These are phyloP conservation scores for Exserohilum rostratum DNA, from an alignment of 2,329 filamentous ascomycete genomes.

Conservation along the genomic window DNA sequence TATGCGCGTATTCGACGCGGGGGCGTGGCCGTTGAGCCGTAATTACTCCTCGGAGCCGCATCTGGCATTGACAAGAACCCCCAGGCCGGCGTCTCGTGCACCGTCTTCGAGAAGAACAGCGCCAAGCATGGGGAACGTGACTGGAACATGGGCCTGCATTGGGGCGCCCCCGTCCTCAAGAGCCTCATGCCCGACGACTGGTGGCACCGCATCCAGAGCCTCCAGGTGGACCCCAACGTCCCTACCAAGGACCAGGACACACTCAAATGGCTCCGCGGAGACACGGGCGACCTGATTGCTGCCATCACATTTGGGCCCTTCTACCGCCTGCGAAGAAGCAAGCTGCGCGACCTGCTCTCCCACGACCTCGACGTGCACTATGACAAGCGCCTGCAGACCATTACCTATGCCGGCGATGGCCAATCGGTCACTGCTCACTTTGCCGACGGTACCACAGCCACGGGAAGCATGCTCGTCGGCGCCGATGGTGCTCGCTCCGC, in stretches of 20 bases:
- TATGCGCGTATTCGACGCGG: too few relatives aligned
- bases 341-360: slow-evolving; percentile 41
- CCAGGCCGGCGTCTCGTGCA: slow-evolving; percentile 51
- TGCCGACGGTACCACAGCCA: slow-evolving; percentile 37
- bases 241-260: slow-evolving; percentile 45
- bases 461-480: slow-evolving; percentile 44
- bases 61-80: slow-evolving; percentile 9
- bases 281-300: slow-evolving; percentile 45
- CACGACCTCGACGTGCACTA: slow-evolving; percentile 42
- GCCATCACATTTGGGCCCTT: slow-evolving; percentile 43
- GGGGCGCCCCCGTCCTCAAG: slow-evolving; percentile 62
- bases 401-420: slow-evolving; percentile 43
- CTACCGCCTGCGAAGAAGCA: slow-evolving; percentile 45
- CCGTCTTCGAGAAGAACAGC: slow-evolving; percentile 62
- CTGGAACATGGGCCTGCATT: slow-evolving; percentile 70
- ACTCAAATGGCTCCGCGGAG: slow-evolving; percentile 42
- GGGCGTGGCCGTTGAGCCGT: too few relatives aligned
- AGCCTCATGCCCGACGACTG: slow-evolving; percentile 57
- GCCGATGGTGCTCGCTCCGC: slow-evolving; percentile 47
- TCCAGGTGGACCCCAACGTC: slow-evolving; percentile 59
- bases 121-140: slow-evolving; percentile 57
- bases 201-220: slow-evolving; percentile 59
- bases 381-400: slow-evolving; percentile 47
- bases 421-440: slow-evolving; percentile 45
- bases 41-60: too few relatives aligned